Evolutionary conservation across 2,329 filamentous ascomycete species (phyloP).

Genomic region (Cladorrhinum sp.): DNA sequence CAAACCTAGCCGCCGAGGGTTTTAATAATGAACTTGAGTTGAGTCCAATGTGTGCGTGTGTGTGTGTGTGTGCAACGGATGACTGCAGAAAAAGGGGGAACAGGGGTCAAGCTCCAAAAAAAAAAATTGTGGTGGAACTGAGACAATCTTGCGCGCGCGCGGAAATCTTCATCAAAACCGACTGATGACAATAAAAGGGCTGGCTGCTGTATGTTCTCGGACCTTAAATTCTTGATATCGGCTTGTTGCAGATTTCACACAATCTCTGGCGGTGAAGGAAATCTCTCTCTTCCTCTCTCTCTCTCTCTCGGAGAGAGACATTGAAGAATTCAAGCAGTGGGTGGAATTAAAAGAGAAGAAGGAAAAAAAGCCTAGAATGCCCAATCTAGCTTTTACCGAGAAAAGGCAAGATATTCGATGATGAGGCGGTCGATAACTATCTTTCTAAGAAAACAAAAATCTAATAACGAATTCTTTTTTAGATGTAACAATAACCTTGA

Average conservation of each 20-base stretch:
- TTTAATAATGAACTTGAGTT: too few species aligned
- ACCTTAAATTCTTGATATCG: background rate
- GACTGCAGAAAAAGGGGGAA: background rate
- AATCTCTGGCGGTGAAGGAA: background rate
- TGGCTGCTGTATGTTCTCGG: too few species aligned
- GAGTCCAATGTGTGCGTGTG: background rate
- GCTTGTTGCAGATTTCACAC: background rate
- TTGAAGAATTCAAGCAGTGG: too few species aligned
- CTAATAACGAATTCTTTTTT: too few species aligned
- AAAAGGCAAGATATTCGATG: background rate
- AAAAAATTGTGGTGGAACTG: background rate
- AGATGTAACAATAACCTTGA: background rate
- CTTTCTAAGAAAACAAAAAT: too few species aligned
- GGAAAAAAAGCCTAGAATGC: background rate
- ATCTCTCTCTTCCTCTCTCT: too few species aligned
- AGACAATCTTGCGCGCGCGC: background rate
- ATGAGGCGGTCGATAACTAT: background rate
- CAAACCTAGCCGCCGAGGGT: too few species aligned
- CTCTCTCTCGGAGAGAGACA: conserved; percentile 12
- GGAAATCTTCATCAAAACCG: background rate
- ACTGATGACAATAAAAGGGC: background rate
- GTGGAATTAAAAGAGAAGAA: too few species aligned
- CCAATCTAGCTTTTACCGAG: background rate
- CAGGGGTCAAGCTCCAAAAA: too few species aligned
- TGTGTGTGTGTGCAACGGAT: background rate